Base-by-base conservation (phyloP, 2,329 filamentous ascomycete species). In the Raffaelea ambrosiae region DNA sequence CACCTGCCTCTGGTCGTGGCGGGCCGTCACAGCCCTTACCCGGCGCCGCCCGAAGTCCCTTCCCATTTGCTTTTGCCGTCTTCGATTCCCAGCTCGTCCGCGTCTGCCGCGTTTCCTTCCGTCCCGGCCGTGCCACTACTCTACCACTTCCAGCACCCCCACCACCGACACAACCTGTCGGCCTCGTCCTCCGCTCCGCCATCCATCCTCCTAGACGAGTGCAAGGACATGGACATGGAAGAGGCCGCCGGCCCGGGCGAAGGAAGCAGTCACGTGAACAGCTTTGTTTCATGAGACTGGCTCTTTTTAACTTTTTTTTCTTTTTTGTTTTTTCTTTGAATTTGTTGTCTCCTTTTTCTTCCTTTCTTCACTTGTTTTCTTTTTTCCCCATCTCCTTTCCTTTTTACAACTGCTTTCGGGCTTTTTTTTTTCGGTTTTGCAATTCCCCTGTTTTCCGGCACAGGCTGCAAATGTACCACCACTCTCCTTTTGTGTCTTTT, bases 61-160 rank as follows among this genome's bases (percentile, higher is more conserved):
- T 54, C 59, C 2, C 47, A 48, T 21, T 55, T 62, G 50, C 59
- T 63, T 44, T 64, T 68, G 43, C 55, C 65, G 45, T 61, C 67
- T 36, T 53, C 52, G 21, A 47, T 47, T 35, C 39, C 51, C 13
- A 43, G 43, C 38, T 59, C 66, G 46, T 59, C 63, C 38, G 59
- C 66, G 46, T 59, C 63, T 47, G 59, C 63, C 41, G 41, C 71
- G 69, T 43, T 73, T 70, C 55, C 62, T 71, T 50, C 62, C 71
- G 16, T 67, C 71, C 33, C 64, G 50, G 57, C 59, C 47, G 50
- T 54, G 20, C 55, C 56, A 3, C 58, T 38, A 16, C 35, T 33
- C 16, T 19, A 19, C 18, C 35, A 8, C 35, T 38, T 38, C 35
- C 35, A 19, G 8, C 35, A 58, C 47, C 53, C 57, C 18, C 56